Percentiles rank a stretch among this genome's conserved stretches.
These are phyloP conservation scores for Fusarium nurragi DNA, from an alignment of 2,329 filamentous ascomycete genomes.

Conservation along the genomic window DNA sequence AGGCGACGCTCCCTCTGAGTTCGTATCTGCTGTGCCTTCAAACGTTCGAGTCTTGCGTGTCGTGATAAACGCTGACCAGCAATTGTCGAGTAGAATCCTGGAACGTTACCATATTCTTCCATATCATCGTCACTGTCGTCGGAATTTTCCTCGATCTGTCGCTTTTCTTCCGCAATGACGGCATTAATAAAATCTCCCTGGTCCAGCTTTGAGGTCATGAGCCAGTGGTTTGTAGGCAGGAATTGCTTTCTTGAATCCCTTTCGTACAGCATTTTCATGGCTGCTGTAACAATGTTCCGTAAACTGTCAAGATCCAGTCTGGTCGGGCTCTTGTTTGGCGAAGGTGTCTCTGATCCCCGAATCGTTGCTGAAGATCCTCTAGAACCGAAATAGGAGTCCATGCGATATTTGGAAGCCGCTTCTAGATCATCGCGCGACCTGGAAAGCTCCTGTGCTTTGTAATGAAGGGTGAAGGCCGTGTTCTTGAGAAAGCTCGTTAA, in stretches of 20 bases:
- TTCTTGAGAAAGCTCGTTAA: conserved; percentile 90
- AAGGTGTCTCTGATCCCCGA: neutral
- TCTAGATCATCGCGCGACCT: conserved; percentile 41
- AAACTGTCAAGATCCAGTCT: conserved; percentile 77
- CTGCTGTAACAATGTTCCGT: conserved; percentile 79
- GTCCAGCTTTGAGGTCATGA: conserved; percentile 89
- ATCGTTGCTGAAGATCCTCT: conserved; percentile 1
- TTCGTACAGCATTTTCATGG: conserved; percentile 90
- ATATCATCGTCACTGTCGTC: conserved; percentile 52
- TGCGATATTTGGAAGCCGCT: conserved; percentile 37
- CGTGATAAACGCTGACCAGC: conserved; percentile 69
- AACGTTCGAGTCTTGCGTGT: conserved; percentile 69
- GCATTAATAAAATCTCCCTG: conserved; percentile 88
- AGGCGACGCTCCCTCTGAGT: conserved; percentile 75
- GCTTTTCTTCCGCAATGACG: conserved; percentile 88
- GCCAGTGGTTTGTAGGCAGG: conserved; percentile 85
- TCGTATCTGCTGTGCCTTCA: conserved; percentile 72
- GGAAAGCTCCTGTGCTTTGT: conserved; percentile 74
- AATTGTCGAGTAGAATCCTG: conserved; percentile 47
- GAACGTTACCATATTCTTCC: conserved; percentile 45
- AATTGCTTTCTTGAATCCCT: conserved; percentile 90
- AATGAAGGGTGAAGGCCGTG: conserved; percentile 87
- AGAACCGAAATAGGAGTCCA: conserved; percentile 46
- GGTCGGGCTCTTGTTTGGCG: conserved; percentile 23
- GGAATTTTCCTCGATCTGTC: conserved; percentile 67